phyloP scores from a whole-genome alignment of 192 early-diverging fungal species.

The Coemansia sp. region DNA sequence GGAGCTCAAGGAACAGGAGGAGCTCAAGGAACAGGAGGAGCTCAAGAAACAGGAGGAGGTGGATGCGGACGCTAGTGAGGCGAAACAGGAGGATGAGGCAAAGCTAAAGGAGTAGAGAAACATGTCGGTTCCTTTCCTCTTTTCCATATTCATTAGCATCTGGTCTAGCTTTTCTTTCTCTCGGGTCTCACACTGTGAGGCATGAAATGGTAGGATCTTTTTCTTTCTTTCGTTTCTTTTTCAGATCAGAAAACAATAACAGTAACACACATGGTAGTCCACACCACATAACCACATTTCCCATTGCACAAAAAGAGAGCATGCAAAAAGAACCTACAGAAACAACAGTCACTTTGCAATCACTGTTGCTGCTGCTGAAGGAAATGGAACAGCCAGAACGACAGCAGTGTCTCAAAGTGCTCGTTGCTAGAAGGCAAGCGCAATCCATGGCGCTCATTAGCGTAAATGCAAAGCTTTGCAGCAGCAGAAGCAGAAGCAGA shows the following conservation, averaged over 20 bases:
- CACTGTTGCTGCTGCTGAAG: constrained; percentile 28
- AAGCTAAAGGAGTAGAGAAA: constrained; percentile 66
- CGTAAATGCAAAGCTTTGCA: constrained; percentile 66
- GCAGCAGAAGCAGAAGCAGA: constrained; percentile 63
- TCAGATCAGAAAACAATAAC: too few species aligned
- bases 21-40: neutral
- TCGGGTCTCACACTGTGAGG: neutral
- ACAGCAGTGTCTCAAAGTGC: constrained; percentile 77
- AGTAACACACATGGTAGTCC: too few species aligned
- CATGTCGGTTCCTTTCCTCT: constrained; percentile 62
- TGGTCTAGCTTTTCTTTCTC: constrained; percentile 21
- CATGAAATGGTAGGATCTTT: neutral
- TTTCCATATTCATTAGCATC: constrained; percentile 62
- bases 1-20: neutral
- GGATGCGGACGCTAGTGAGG: neutral
- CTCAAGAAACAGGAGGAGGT: constrained; percentile 3
- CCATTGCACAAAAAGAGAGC: neutral
- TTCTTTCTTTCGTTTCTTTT: too few species aligned
- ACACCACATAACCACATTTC: too few species aligned
- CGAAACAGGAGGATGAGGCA: constrained; percentile 33
- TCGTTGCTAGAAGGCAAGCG: constrained; percentile 65
- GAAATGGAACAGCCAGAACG: constrained; percentile 61
- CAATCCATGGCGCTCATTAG: constrained; percentile 74
- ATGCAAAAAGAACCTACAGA: neutral
- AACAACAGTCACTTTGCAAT: neutral